phyloP scores from a whole-genome alignment of 768 basidiomycete species.

The Tylopilus rubrobrunneus region DNA sequence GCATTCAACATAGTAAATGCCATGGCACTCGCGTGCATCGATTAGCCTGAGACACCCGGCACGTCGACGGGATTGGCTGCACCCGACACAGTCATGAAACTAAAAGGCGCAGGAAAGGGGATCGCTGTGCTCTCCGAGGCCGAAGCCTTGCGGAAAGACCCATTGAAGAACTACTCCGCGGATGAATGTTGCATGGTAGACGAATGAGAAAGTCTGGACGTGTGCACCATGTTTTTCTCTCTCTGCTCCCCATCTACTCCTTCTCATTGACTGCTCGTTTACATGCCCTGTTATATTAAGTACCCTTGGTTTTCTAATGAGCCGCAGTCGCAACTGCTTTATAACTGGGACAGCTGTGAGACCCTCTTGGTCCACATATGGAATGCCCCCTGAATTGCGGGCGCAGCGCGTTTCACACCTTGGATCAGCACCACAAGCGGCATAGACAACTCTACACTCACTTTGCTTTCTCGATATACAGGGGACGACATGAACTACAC shows the following conservation, averaged over 20 bases:
- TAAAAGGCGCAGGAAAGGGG: constrained; percentile 47
- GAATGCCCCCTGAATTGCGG: constrained; percentile 17
- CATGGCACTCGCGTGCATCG: constrained; percentile 1
- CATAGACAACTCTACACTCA: background rate
- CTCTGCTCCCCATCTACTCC: constrained; percentile 15
- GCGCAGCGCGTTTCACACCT: constrained; percentile 9
- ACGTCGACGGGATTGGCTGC: constrained; percentile 27
- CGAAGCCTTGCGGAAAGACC: constrained; percentile 74
- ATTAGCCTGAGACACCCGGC: constrained; percentile 24
- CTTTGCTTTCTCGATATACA: constrained; percentile 1
- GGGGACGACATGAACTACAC: constrained; percentile 45
- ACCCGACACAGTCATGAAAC: constrained; percentile 65
- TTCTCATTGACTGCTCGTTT: background rate
- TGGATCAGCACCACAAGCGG: background rate
- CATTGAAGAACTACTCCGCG: constrained; percentile 69
- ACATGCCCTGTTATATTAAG: constrained; percentile 1
- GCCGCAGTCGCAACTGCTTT: background rate
- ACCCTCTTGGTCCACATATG: constrained; percentile 1
- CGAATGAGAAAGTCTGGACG: constrained; percentile 16
- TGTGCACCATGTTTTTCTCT: background rate
- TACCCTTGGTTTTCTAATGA: constrained; percentile 2
- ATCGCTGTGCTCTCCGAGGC: constrained; percentile 55
- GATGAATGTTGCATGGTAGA: constrained; percentile 21
- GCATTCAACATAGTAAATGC: background rate
- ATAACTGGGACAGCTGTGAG: background rate